Evolutionary conservation across 129 eudicot genomes (phyloP).

Genomic region (Centella asiatica): DNA sequence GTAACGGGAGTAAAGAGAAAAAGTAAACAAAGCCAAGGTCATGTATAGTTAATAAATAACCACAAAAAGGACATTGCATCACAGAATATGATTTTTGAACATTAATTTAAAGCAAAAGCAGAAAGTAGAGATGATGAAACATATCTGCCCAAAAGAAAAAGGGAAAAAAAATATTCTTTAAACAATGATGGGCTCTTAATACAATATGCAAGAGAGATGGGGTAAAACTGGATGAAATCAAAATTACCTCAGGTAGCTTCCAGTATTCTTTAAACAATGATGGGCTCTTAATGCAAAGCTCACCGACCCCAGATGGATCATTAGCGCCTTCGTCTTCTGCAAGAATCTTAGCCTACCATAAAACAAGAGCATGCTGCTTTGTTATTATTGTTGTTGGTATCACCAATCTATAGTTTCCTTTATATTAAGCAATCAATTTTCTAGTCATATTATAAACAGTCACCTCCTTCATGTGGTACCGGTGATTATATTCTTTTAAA

Average conservation of each 20-base stretch:
- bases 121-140: too few relatives aligned
- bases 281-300: constrained; percentile 93
- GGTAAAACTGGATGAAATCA: background rate
- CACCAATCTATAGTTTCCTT: too few relatives aligned
- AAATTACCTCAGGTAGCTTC: constrained; percentile 79
- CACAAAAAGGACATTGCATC: background rate
- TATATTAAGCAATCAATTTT: too few relatives aligned
- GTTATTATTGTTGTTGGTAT: too few relatives aligned
- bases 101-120: too few relatives aligned
- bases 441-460: too few relatives aligned
- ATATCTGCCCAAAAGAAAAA: background rate
- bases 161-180: background rate
- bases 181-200: background rate
- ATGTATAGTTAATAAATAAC: too few relatives aligned
- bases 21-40: too few relatives aligned
- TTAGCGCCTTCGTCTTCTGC: constrained; percentile 46
- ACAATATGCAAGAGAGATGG: background rate
- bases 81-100: too few relatives aligned
- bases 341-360: constrained; percentile 68
- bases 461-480: background rate
- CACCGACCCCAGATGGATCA: constrained; percentile 54
- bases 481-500: too few relatives aligned
- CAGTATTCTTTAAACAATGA: constrained; percentile 89
- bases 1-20: too few relatives aligned
- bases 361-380: constrained; percentile 1